phyloP scores from a whole-genome alignment of 139 green algal genomes.

The Protoeuglena noctilucae region DNA sequence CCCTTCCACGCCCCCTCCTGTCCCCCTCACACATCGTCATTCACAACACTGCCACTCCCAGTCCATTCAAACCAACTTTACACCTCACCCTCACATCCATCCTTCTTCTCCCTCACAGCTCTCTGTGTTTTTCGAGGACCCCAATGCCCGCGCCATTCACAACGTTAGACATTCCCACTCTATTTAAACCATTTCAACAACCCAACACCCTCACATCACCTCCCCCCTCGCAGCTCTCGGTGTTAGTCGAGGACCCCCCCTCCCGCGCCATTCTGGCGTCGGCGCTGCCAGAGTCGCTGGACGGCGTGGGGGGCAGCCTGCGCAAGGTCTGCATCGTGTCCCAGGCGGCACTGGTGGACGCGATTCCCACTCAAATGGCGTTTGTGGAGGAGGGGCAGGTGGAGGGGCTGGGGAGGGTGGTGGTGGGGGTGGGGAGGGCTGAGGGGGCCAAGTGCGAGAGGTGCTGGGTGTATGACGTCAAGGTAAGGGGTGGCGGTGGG shows the following conservation, averaged over 20 bases:
- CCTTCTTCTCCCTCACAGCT: no score
- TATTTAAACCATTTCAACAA: no score
- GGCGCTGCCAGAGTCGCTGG: background rate
- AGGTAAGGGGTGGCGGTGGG: constrained; percentile 23
- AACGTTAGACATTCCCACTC: no score
- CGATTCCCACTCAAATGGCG: constrained; percentile 5
- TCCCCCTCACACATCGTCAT: no score
- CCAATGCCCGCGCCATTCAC: no score
- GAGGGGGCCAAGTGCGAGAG: constrained; percentile 72
- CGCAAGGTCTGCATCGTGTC: no score
- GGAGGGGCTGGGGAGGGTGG: constrained; percentile 27
- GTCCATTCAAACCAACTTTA: no score
- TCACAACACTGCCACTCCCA: no score
- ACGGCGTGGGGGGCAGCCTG: no score
- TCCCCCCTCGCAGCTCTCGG: background rate
- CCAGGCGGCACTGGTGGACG: background rate
- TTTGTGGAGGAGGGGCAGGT: constrained; percentile 13
- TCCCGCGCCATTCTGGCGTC: background rate
- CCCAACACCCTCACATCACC: no score
- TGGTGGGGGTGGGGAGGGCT: constrained; percentile 59
- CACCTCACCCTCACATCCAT: no score
- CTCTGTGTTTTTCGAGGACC: no score
- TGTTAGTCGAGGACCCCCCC: background rate
- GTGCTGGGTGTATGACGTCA: constrained; percentile 88
- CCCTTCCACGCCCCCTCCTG: background rate